phyloP scores from a whole-genome alignment of 2,329 filamentous ascomycete species.

The Trichoderma brevicompactum region DNA sequence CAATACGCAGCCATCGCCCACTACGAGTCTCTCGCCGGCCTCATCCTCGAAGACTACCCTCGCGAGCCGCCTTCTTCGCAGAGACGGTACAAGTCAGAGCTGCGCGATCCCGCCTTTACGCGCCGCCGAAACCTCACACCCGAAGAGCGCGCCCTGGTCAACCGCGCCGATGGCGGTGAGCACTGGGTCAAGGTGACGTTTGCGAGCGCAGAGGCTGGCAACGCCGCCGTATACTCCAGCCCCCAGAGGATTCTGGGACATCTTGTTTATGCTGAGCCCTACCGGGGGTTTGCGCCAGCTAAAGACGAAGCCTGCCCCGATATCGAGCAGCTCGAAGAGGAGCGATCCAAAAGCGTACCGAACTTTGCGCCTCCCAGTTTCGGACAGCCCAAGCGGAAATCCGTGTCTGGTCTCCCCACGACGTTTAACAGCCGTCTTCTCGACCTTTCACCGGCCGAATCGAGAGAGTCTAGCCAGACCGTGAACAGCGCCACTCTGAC shows the following conservation, averaged over 20 bases:
- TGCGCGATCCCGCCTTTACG: conserved; percentile 72
- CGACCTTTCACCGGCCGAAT: conserved; percentile 50
- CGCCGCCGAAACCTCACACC: conserved; percentile 67
- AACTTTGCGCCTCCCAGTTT: conserved; percentile 31
- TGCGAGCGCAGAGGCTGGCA: conserved; percentile 72
- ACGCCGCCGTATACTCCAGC: conserved; percentile 69
- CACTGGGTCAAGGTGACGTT: conserved; percentile 93
- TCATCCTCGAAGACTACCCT: conserved; percentile 91
- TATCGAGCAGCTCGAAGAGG: conserved; percentile 46
- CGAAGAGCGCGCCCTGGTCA: conserved; percentile 78
- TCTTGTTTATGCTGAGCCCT: conserved; percentile 72
- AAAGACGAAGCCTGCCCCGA: conserved; percentile 67
- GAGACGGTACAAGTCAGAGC: conserved; percentile 72
- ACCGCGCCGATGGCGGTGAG: conserved; percentile 78
- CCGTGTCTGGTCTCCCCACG: conserved; percentile 40
- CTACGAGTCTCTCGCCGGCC: conserved; percentile 84
- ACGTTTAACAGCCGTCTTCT: conserved; percentile 46
- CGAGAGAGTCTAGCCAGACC: conserved; percentile 59
- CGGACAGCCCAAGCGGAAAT: conserved; percentile 38
- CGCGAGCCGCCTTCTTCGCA: conserved; percentile 76
- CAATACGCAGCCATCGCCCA: conserved; percentile 88
- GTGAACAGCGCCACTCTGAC: conserved; percentile 61
- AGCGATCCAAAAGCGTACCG: conserved; percentile 46
- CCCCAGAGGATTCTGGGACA: conserved; percentile 74
- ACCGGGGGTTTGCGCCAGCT: conserved; percentile 65